Evolutionary conservation across 768 basidiomycete genomes (phyloP).

Genomic region (Podaxis pistillaris): DNA sequence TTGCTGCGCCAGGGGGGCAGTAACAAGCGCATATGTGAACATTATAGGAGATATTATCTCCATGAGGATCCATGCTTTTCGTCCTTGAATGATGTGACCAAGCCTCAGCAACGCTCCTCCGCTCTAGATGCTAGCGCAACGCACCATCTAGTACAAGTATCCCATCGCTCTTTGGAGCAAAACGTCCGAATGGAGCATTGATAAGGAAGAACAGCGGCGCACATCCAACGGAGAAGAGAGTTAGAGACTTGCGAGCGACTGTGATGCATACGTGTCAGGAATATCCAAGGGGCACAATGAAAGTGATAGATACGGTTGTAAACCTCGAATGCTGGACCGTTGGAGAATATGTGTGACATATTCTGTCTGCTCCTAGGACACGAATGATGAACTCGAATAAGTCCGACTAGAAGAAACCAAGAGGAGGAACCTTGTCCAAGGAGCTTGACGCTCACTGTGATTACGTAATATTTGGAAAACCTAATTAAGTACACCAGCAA

Average conservation of each 20-base stretch:
- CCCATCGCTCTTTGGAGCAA: slow-evolving; percentile 49
- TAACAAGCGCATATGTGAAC: slow-evolving; percentile 50
- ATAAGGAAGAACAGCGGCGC: slow-evolving; percentile 45
- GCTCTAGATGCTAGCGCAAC: background rate
- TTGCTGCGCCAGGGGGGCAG: slow-evolving; percentile 45
- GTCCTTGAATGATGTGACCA: slow-evolving; percentile 22
- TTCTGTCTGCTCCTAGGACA: background rate
- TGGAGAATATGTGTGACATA: slow-evolving; percentile 6
- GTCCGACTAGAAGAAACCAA: background rate
- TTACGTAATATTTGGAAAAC: background rate
- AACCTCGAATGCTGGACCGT: slow-evolving; percentile 5
- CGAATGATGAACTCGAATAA: background rate
- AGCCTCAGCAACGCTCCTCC: background rate
- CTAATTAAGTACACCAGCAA: background rate
- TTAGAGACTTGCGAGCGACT: slow-evolving; percentile 41
- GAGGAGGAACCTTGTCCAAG: background rate
- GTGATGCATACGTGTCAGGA: background rate
- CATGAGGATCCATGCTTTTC: slow-evolving; percentile 84
- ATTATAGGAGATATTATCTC: slow-evolving; percentile 61
- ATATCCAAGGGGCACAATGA: background rate
- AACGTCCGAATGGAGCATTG: slow-evolving; percentile 82
- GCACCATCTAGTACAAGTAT: slow-evolving; percentile 33
- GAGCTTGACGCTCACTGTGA: background rate
- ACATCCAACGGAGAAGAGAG: slow-evolving; percentile 34
- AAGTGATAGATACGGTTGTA: background rate